Evolutionary conservation across 1,284 basidiomycete species (phyloP), one percentile per base, ranked within the genome.

Genomic region (Cronartium quercuum): DNA sequence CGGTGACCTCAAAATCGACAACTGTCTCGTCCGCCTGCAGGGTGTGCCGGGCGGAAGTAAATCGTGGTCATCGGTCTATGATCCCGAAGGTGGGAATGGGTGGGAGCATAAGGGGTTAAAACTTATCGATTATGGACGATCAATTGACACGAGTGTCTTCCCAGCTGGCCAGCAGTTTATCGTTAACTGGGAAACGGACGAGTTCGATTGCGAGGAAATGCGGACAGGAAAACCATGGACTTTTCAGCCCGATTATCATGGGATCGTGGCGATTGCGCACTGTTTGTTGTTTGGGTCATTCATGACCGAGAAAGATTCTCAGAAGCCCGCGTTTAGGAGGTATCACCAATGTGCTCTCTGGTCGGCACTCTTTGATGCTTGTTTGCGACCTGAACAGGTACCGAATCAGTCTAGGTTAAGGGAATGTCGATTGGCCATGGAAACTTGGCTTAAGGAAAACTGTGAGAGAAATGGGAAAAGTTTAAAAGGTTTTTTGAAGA

Each of bases 1-100:
- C 80, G 95, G 96, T 57, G 96, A 99, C 83, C 86, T 99, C 79
- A 99, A 99, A 85, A 97, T 98, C 81, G 96, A 99, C 84, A 99
- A 99, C 83, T 97, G 94, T 81, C 86, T 99, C 13, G 84, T 98
- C 7, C 88, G 96, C 3, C 85, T 98, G 37, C 91, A 93, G 12
- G 77, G 78, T 7, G 87, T 91, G 2, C 88, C 90, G 0, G 88
- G 88, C 18, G 88, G 88, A 1, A 82, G 85, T 0, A 84, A 87
- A 2, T 84, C 86, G 0, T 94, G 95, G 90, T 86, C 88, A 1
- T 84, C 86, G 68, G 83, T 85, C 29, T 98, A 98, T 83, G 85
- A 88, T 62, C 86, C 89, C 1, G 84, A 85, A 0, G 94, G 95
- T 18, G 86, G 85, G 6, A 86, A 87, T 41, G 94, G 94, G 1